Percentiles rank a stretch among this genome's conserved stretches.
Evolutionary conservation across 2,329 filamentous ascomycete genomes (phyloP).

Genomic region (Cercospora citrullina): DNA sequence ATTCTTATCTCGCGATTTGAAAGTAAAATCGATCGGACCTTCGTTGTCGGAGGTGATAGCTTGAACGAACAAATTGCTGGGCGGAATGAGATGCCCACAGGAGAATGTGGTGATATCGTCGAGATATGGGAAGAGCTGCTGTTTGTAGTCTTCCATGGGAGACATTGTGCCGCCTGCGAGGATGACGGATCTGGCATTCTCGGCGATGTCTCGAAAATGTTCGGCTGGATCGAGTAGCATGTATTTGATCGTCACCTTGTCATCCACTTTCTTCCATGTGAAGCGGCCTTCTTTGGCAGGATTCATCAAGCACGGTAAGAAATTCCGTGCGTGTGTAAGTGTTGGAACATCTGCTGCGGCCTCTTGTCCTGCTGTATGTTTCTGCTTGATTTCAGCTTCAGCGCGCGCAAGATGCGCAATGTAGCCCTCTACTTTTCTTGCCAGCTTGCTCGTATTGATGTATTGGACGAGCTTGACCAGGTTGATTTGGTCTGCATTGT

Average conservation of each 20-base stretch:
- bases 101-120: conserved; percentile 73
- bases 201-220: conserved; percentile 84
- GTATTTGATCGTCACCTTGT: conserved; percentile 70
- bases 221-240: conserved; percentile 87
- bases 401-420: conserved; percentile 54
- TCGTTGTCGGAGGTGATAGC: conserved; percentile 57
- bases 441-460: conserved; percentile 86
- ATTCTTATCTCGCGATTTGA: conserved; percentile 70
- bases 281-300: conserved; percentile 68
- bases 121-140: conserved; percentile 81
- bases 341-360: conserved; percentile 46
- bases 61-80: conserved; percentile 76
- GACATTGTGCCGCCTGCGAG: conserved; percentile 97
- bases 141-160: conserved; percentile 86
- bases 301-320: conserved; percentile 82
- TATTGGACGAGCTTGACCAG: conserved; percentile 85
- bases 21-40: conserved; percentile 80
- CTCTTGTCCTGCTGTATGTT: neutral
- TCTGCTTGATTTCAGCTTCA: neutral
- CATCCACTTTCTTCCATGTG: conserved; percentile 53
- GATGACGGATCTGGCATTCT: conserved; percentile 81
- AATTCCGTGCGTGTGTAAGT: conserved; percentile 63
- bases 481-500: conserved; percentile 93
- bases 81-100: conserved; percentile 90
- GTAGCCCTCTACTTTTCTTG: conserved; percentile 93